Evolutionary conservation across 805 yeast species (phyloP).

Genomic region (Peterozyma toletana): DNA sequence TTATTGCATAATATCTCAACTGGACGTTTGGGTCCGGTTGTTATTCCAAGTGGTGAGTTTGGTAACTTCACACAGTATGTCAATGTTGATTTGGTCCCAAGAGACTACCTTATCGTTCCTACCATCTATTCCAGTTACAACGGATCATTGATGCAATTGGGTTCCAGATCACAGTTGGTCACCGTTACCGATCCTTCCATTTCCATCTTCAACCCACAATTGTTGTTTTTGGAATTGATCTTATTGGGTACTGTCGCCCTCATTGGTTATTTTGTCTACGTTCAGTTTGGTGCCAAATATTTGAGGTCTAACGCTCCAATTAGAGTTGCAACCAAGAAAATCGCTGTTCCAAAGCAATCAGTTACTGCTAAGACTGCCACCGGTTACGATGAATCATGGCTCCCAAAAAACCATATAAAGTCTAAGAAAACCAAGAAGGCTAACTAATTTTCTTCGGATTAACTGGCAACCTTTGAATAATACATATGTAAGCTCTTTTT

Average conservation of each 20-base stretch:
- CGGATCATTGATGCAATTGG: slow-evolving; percentile 44
- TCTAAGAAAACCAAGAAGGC: slow-evolving; percentile 26
- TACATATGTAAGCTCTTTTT: no score
- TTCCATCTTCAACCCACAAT: slow-evolving; percentile 67
- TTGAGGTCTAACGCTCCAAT: slow-evolving; percentile 30
- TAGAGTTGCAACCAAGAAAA: slow-evolving; percentile 14
- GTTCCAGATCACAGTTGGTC: slow-evolving; percentile 51
- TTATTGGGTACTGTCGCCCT: slow-evolving; percentile 41
- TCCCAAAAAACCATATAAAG: slow-evolving; percentile 47
- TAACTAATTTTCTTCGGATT: slow-evolving; percentile 9
- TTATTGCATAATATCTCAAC: slow-evolving; percentile 56
- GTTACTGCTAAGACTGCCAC: slow-evolving; percentile 22
- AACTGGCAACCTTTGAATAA: not conserved
- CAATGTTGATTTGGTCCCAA: slow-evolving; percentile 50
- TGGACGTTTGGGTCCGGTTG: slow-evolving; percentile 54
- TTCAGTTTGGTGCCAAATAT: slow-evolving; percentile 37
- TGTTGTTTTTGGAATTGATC: slow-evolving; percentile 54
- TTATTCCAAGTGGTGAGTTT: slow-evolving; percentile 41
- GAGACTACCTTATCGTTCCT: slow-evolving; percentile 54
- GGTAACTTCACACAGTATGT: slow-evolving; percentile 50
- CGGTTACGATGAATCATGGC: slow-evolving; percentile 42
- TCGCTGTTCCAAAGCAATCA: slow-evolving; percentile 16
- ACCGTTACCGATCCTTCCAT: slow-evolving; percentile 56
- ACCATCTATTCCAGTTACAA: slow-evolving; percentile 44
- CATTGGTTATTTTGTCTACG: slow-evolving; percentile 40